Evolutionary conservation across 164 flowering plant genomes (phyloP).

Genomic region (Chloranthus sessilifolius): DNA sequence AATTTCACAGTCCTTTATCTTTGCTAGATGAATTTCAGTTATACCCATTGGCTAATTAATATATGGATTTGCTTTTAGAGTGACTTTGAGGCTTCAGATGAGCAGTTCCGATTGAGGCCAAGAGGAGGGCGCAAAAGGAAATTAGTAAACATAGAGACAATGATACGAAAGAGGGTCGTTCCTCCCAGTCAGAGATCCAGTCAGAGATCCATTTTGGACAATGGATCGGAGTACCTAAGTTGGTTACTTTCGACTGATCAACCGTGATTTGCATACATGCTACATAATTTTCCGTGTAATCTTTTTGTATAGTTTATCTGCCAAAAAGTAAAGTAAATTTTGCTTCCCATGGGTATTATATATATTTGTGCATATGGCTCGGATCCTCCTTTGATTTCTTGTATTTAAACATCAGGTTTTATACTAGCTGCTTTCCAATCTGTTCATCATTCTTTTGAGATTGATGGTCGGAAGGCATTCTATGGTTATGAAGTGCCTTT

Average conservation of each 20-base stretch:
- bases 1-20: background rate
- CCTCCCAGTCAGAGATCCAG: slow-evolving; percentile 22
- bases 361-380: too few species aligned
- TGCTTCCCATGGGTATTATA: too few species aligned
- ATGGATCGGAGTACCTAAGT: slow-evolving; percentile 15
- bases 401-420: too few species aligned
- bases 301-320: too few species aligned
- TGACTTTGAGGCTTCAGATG: slow-evolving; percentile 44
- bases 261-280: too few species aligned
- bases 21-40: background rate
- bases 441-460: too few species aligned
- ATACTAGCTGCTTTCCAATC: too few species aligned
- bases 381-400: too few species aligned
- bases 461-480: too few species aligned
- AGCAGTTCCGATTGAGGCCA: slow-evolving; percentile 41
- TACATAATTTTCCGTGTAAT: too few species aligned
- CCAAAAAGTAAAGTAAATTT: too few species aligned
- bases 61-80: background rate
- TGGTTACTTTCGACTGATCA: slow-evolving; percentile 29
- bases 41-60: background rate
- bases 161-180: slow-evolving; percentile 53
- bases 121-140: slow-evolving; percentile 66
- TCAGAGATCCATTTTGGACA: slow-evolving; percentile 1
- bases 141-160: slow-evolving; percentile 34
- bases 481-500: too few species aligned